Conservation (phyloP, 1,284 basidiomycete species). For the Xanthoconium separans region DNA sequence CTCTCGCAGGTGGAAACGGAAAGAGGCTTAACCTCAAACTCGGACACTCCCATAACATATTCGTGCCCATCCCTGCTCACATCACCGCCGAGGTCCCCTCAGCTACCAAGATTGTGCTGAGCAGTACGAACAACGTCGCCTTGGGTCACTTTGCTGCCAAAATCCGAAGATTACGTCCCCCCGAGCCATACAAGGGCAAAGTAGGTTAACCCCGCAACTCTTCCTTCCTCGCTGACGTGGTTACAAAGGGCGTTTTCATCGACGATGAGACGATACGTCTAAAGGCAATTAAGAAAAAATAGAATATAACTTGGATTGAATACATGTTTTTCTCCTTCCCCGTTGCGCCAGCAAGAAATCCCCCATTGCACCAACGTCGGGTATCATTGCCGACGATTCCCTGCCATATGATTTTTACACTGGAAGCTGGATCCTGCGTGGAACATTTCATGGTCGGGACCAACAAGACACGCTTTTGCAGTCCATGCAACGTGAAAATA, state of each 20-base stretch:
- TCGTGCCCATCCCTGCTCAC: constrained; percentile 76
- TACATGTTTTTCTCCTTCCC: constrained; percentile 2
- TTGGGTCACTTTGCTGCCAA: constrained; percentile 77
- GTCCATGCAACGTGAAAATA: no score
- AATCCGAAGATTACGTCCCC: constrained; percentile 82
- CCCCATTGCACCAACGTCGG: background rate
- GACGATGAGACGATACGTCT: constrained; percentile 87
- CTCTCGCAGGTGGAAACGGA: constrained; percentile 54
- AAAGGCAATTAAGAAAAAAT: constrained; percentile 96
- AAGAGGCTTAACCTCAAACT: constrained; percentile 84
- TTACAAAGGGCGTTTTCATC: constrained; percentile 82
- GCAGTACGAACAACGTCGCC: constrained; percentile 67
- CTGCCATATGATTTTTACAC: no score
- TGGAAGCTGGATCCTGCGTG: no score
- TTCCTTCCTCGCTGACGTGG: constrained; percentile 10
- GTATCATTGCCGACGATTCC: background rate
- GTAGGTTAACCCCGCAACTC: constrained; percentile 44
- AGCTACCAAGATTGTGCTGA: constrained; percentile 68
- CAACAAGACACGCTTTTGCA: no score
- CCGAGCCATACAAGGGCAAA: constrained; percentile 98
- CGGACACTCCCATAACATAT: constrained; percentile 88
- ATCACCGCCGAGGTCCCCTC: constrained; percentile 75
- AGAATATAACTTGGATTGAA: constrained; percentile 33
- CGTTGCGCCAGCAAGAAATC: background rate
- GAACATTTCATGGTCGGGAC: no score